Evolutionary conservation across 2,329 filamentous ascomycete genomes (phyloP).

Genomic region (Botrytis cinerea): DNA sequence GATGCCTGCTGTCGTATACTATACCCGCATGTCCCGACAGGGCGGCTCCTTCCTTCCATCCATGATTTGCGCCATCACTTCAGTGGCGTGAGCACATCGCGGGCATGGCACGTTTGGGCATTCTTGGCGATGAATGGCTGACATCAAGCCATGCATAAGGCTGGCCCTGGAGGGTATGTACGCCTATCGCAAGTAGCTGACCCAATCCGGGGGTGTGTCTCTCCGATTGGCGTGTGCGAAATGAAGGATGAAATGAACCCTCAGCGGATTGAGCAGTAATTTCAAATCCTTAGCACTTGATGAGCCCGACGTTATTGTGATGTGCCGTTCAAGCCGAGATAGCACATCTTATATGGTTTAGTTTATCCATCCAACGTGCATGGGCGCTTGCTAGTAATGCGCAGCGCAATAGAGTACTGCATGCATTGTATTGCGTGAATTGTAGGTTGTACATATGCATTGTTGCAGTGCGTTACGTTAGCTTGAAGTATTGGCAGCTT

Average conservation of each 20-base stretch:
- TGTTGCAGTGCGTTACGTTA: not conserved
- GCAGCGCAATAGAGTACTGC: not conserved
- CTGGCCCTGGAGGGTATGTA: not conserved
- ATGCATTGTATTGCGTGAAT: not conserved
- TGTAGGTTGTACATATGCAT: slow-evolving; percentile 1
- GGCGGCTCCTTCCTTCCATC: not conserved
- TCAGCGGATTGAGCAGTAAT: not conserved
- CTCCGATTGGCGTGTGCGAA: not conserved
- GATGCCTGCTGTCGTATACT: too few species aligned
- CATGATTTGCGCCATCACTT: slow-evolving; percentile 2
- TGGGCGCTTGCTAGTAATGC: not conserved
- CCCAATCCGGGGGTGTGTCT: not conserved
- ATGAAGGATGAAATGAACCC: not conserved
- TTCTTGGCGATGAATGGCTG: slow-evolving; percentile 26
- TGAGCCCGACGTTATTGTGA: not conserved
- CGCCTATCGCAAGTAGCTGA: not conserved
- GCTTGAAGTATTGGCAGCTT: slow-evolving; percentile 3
- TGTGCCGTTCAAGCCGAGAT: not conserved
- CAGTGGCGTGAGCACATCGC: not conserved
- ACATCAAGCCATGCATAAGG: slow-evolving; percentile 4
- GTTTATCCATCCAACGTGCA: not conserved
- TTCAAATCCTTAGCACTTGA: not conserved
- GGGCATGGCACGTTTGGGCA: slow-evolving; percentile 23
- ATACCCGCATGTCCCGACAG: not conserved
- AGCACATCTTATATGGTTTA: not conserved